Percentiles rank a stretch among this genome's conserved stretches.
phyloP scores from a whole-genome alignment of 1,284 basidiomycete genomes.

The Athelia psychrophila region DNA sequence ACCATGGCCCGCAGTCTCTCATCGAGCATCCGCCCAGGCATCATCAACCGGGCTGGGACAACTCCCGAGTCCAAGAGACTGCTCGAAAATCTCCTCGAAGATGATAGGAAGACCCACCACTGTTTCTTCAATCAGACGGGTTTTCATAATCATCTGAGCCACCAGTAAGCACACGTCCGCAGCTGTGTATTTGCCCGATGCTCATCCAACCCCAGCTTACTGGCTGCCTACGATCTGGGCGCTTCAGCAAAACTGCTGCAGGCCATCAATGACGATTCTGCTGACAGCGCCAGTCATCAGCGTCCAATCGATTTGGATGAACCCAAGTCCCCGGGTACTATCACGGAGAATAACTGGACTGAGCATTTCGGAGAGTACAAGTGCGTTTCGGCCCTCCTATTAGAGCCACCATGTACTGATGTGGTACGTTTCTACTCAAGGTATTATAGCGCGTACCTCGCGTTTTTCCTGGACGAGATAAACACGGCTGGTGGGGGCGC shows the following conservation, averaged over 20 bases:
- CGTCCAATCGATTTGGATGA: constrained; percentile 30
- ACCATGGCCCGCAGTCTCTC: constrained; percentile 13
- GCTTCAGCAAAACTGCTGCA: constrained; percentile 51
- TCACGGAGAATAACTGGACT: constrained; percentile 44
- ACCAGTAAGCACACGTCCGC: too few relatives aligned
- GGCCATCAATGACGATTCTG: constrained; percentile 48
- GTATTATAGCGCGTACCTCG: constrained; percentile 52
- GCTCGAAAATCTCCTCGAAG: constrained; percentile 46
- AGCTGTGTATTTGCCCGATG: constrained; percentile 2
- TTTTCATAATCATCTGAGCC: too few relatives aligned
- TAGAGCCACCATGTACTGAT: constrained; percentile 1
- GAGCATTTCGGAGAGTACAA: constrained; percentile 51
- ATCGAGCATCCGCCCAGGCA: constrained; percentile 33
- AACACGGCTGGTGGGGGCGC: constrained; percentile 36
- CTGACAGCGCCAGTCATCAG: constrained; percentile 18
- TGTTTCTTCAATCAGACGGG: too few relatives aligned
- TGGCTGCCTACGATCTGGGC: constrained; percentile 67
- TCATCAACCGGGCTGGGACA: constrained; percentile 47
- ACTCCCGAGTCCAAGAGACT: constrained; percentile 42
- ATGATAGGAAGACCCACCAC: constrained; percentile 56
- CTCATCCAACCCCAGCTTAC: constrained; percentile 30
- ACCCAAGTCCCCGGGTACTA: background rate
- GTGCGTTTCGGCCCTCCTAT: constrained; percentile 26
- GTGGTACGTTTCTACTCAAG: constrained; percentile 27
- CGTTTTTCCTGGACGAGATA: constrained; percentile 55